A percentile compares a stretch with the other conserved stretches of the same genome.
Evolutionary conservation across 257 asterid species (phyloP).

Genomic region (Ophiorrhiza pumila): DNA sequence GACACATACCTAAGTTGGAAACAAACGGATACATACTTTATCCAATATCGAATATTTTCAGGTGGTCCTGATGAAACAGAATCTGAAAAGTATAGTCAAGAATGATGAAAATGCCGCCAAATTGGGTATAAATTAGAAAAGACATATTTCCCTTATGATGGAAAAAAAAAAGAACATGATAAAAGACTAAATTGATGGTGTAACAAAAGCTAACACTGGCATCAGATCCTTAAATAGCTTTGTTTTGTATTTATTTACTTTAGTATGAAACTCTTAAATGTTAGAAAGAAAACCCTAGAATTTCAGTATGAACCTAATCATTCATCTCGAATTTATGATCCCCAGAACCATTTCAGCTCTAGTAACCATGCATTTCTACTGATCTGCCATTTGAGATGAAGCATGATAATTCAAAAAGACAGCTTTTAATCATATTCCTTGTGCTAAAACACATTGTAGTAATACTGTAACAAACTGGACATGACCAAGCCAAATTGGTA

Average conservation of each 20-base stretch:
- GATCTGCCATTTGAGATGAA: background rate
- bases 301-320: background rate
- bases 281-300: background rate
- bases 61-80: conserved; percentile 65
- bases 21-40: conserved; percentile 45
- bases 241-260: background rate
- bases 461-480: background rate
- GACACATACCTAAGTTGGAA: conserved; percentile 60
- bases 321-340: background rate
- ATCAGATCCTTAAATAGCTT: background rate
- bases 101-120: conserved; percentile 17
- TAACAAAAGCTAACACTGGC: background rate
- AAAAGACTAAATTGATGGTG: background rate
- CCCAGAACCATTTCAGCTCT: background rate
- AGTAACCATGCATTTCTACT: background rate
- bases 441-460: background rate
- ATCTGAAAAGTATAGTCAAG: conserved; percentile 36
- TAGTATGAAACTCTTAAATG: background rate
- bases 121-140: background rate
- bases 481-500: background rate
- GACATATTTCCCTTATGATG: background rate
- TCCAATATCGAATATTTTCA: conserved; percentile 73
- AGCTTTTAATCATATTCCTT: background rate
- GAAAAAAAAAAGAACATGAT: background rate
- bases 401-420: background rate